Conservation (phyloP, 305 asterid species). For the Fraxinus sp. region DNA sequence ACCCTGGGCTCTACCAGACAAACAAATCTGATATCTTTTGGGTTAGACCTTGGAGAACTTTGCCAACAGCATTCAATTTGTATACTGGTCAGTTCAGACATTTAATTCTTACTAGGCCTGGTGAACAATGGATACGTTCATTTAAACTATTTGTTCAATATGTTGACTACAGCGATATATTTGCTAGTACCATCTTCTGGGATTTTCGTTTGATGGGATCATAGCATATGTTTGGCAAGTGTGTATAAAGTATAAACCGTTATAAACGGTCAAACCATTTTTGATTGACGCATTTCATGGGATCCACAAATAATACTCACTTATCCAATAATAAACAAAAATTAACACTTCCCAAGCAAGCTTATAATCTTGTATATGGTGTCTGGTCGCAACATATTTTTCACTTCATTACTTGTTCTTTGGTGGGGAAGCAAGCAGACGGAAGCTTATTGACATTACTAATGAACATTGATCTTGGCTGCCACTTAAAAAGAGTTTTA, state of each 20-base stretch:
- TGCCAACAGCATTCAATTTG: constrained; percentile 72
- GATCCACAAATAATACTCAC: not conserved
- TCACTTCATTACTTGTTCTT: not conserved
- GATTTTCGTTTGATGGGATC: not conserved
- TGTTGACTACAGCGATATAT: not conserved
- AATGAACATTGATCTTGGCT: not conserved
- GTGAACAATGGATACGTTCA: not conserved
- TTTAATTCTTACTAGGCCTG: not conserved
- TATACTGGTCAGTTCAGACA: constrained; percentile 60
- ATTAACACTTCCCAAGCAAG: not conserved
- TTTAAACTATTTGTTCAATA: not conserved
- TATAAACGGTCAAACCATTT: not conserved
- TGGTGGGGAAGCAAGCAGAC: not conserved
- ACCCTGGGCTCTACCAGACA: constrained; percentile 30
- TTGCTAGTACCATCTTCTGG: not conserved
- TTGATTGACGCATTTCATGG: not conserved
- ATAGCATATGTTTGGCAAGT: not conserved
- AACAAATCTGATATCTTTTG: constrained; percentile 60
- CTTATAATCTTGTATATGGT: not conserved
- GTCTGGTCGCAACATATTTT: not conserved
- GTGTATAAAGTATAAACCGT: too few relatives aligned
- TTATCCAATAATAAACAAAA: not conserved
- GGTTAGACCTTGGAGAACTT: constrained; percentile 52
- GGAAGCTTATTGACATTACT: not conserved
- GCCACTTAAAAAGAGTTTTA: not conserved